These are phyloP conservation scores for Lactuca sativa DNA, from an alignment of 129 eudicot genomes.

Conservation along the genomic window DNA sequence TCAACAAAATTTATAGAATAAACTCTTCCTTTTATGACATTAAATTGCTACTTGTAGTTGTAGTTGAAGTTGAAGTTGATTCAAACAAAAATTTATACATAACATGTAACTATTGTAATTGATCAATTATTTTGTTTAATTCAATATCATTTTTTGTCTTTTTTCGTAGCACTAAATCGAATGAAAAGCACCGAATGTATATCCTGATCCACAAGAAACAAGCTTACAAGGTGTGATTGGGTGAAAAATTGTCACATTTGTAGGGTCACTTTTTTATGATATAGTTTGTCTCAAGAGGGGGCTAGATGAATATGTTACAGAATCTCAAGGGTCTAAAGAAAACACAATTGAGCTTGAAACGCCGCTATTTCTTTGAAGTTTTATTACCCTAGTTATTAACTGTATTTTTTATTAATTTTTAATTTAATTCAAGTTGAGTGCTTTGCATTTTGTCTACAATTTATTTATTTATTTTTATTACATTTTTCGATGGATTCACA, in stretches of 20 bases:
- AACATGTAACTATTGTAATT: neutral
- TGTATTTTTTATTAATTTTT: conserved; percentile 1
- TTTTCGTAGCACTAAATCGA: neutral
- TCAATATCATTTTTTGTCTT: too few species aligned
- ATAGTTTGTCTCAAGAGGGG: neutral
- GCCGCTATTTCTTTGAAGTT: conserved; percentile 3
- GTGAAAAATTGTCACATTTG: neutral
- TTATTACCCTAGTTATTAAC: conserved; percentile 8
- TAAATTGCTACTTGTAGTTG: neutral
- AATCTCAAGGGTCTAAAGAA: conserved; percentile 7
- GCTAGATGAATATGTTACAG: neutral
- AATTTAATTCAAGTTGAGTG: conserved; percentile 22
- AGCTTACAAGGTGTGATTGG: neutral
- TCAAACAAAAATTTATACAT: neutral
- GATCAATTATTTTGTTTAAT: neutral
- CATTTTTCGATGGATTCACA: neutral
- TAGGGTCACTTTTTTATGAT: neutral
- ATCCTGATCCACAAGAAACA: neutral
- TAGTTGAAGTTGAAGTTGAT: neutral
- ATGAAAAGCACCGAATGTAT: neutral
- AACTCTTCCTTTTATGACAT: neutral
- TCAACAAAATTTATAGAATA: neutral
- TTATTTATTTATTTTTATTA: neutral
- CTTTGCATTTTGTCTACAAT: conserved; percentile 20
- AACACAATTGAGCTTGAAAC: neutral